These are phyloP conservation scores for Talaromyces wortmannii DNA, from an alignment of 495 filamentous ascomycete species.

Conservation along the genomic window DNA sequence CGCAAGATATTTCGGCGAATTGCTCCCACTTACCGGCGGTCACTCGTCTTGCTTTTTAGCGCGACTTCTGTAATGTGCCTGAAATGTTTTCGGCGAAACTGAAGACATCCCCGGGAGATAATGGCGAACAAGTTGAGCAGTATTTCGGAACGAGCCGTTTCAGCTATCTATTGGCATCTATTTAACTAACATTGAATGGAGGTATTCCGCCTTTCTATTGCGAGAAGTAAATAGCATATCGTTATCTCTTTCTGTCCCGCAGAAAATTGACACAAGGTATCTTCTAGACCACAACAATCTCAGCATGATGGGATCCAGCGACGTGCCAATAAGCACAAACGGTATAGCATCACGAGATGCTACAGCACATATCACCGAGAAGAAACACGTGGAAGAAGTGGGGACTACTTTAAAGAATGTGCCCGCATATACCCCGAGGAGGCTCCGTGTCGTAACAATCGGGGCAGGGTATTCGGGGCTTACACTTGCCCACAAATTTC, in stretches of 20 bases:
- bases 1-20: constrained; percentile 1
- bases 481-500: constrained; percentile 31
- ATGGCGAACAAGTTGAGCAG: neutral
- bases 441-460: constrained; percentile 31
- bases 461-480: constrained; percentile 47
- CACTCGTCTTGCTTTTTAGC: neutral
- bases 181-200: neutral
- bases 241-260: neutral
- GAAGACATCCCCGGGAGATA: neutral
- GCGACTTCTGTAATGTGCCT: neutral
- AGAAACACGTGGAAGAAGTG: neutral
- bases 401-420: constrained; percentile 7
- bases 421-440: constrained; percentile 16
- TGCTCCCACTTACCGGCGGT: neutral
- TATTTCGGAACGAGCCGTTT: constrained; percentile 1
- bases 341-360: neutral
- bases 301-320: constrained; percentile 1
- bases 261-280: neutral
- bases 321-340: constrained; percentile 1
- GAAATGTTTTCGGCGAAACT: neutral
- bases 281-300: neutral
- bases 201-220: neutral
- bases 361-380: neutral
- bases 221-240: neutral
- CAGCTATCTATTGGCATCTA: neutral